These are phyloP conservation scores for Fraxinus paxiana DNA, from an alignment of 305 asterid species.

Conservation along the genomic window DNA sequence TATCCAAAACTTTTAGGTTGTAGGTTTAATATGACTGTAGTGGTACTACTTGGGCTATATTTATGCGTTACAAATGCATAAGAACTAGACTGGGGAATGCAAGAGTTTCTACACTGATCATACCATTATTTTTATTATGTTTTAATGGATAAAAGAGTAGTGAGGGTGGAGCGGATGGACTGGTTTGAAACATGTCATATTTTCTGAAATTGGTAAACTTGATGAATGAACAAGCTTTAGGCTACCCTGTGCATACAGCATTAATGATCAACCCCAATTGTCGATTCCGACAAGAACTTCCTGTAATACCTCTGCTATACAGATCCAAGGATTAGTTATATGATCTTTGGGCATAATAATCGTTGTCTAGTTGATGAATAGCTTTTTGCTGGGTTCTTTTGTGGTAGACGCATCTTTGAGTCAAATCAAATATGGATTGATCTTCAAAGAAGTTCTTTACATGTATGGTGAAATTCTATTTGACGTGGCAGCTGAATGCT, in stretches of 20 bases:
- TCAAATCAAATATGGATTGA: background rate
- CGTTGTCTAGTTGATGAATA: background rate
- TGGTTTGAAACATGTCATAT: background rate
- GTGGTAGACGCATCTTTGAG: slow-evolving; percentile 1
- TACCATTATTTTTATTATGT: background rate
- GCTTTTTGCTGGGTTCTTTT: background rate
- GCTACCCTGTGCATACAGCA: background rate
- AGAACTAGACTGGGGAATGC: background rate
- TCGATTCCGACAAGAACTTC: background rate
- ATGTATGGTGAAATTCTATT: background rate
- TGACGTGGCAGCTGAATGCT: background rate
- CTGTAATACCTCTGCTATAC: background rate
- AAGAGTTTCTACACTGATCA: too few relatives aligned
- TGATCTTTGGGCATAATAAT: background rate
- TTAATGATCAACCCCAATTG: background rate
- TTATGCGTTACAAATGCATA: background rate
- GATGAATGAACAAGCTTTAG: background rate
- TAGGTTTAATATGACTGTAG: background rate
- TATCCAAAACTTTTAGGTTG: background rate
- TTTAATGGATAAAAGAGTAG: background rate
- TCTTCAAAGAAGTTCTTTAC: background rate
- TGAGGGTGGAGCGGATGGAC: background rate
- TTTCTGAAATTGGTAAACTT: background rate
- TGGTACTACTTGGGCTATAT: background rate
- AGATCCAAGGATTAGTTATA: background rate